A percentile compares a stretch with the other conserved stretches of the same genome.
Conservation (phyloP, 1,284 basidiomycete genomes). For the Omphalotus olearius region DNA sequence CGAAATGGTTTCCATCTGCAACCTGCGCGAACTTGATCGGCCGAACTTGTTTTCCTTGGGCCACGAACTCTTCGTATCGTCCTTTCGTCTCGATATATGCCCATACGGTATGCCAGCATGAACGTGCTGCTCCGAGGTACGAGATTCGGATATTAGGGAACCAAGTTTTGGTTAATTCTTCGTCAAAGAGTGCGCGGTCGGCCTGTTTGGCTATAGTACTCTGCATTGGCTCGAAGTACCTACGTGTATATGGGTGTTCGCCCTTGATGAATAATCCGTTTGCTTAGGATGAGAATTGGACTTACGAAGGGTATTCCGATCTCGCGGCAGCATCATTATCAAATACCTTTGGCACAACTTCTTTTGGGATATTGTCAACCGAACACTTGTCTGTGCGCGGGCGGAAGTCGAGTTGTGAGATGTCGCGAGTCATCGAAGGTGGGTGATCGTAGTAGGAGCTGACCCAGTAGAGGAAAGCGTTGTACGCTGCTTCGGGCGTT, state of each 20-base stretch:
- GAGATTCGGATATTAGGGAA: constrained; percentile 8
- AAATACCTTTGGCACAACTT: background rate
- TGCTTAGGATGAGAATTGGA: too few relatives aligned
- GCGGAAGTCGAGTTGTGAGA: background rate
- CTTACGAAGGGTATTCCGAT: background rate
- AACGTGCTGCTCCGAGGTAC: constrained; percentile 1
- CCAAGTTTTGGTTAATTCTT: background rate
- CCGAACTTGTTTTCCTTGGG: background rate
- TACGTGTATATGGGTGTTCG: too few relatives aligned
- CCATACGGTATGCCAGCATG: constrained; percentile 9
- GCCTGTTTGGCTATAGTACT: constrained; percentile 2
- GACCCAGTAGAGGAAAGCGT: constrained; percentile 13
- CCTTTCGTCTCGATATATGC: constrained; percentile 4
- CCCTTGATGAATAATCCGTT: too few relatives aligned
- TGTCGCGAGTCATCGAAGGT: too few relatives aligned
- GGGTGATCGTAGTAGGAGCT: constrained; percentile 16
- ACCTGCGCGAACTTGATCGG: too few relatives aligned
- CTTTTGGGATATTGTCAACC: background rate
- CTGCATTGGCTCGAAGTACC: constrained; percentile 8
- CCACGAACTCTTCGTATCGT: background rate
- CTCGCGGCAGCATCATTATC: background rate
- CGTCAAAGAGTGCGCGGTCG: constrained; percentile 5
- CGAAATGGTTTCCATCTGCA: too few relatives aligned
- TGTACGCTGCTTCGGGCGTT: constrained; percentile 7
- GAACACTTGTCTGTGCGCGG: background rate